Conservation (phyloP, 306 rosid species). For the Pyrus bretschneideri region DNA sequence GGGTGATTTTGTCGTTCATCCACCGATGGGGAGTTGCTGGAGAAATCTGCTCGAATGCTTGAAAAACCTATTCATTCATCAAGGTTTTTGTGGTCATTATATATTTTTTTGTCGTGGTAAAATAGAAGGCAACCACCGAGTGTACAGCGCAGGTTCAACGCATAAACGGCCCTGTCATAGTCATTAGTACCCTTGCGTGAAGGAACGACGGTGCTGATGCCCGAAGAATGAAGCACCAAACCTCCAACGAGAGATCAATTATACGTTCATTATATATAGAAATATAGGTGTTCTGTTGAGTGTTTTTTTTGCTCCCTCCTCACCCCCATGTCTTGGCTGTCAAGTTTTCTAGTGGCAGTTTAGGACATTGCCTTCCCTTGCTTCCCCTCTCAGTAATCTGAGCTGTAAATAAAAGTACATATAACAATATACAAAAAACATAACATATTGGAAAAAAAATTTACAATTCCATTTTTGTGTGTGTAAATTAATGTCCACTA, state of each 20-base stretch:
- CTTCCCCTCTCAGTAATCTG: conserved; percentile 15
- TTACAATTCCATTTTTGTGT: background rate
- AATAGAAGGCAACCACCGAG: conserved; percentile 22
- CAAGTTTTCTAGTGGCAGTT: conserved; percentile 30
- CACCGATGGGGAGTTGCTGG: conserved; percentile 28
- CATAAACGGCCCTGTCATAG: conserved; percentile 4
- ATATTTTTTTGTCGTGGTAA: conserved; percentile 5
- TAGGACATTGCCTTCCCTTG: conserved; percentile 20
- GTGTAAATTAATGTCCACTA: background rate
- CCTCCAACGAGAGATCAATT: conserved; percentile 16
- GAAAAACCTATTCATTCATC: conserved; percentile 15
- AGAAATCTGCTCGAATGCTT: conserved; percentile 16
- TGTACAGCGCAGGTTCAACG: conserved; percentile 18
- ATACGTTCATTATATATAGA: conserved; percentile 12
- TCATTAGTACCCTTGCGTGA: conserved; percentile 10
- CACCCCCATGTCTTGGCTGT: conserved; percentile 27
- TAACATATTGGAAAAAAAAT: background rate
- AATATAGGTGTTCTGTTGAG: conserved; percentile 14
- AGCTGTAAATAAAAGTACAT: conserved; percentile 39
- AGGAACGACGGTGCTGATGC: conserved; percentile 22
- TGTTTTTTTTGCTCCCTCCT: conserved; percentile 11
- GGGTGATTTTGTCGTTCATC: conserved; percentile 18
- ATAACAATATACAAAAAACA: conserved; percentile 22
- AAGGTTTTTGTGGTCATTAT: conserved; percentile 1
- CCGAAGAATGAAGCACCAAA: conserved; percentile 17